A percentile compares a stretch with the other conserved stretches of the same genome.
Evolutionary conservation across 345 rosid genomes (phyloP).

Genomic region (Ricinus communis): DNA sequence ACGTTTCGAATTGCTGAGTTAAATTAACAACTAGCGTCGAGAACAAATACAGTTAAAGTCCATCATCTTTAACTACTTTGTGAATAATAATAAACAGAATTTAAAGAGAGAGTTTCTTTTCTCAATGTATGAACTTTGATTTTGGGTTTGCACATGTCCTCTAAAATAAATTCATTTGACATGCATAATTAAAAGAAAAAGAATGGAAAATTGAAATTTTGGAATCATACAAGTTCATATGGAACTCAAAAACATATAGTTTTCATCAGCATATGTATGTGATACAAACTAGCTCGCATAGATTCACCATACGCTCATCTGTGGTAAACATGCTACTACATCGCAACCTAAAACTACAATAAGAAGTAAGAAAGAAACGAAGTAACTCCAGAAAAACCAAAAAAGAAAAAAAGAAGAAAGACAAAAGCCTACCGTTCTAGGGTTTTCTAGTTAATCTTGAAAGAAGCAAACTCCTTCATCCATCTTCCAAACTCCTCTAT

Average conservation of each 20-base stretch:
- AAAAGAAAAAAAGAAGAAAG: background rate
- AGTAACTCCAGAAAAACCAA: background rate
- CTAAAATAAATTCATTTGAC: background rate
- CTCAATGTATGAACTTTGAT: background rate
- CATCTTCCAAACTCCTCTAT: slow-evolving; percentile 6
- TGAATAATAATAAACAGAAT: no score
- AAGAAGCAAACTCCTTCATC: slow-evolving; percentile 5
- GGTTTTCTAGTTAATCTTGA: slow-evolving; percentile 30
- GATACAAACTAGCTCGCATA: slow-evolving; percentile 22
- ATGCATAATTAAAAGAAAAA: no score
- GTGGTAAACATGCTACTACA: slow-evolving; percentile 25
- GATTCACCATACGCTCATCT: slow-evolving; percentile 23
- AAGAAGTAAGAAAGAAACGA: slow-evolving; percentile 10
- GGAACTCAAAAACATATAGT: background rate
- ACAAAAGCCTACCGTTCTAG: slow-evolving; percentile 28
- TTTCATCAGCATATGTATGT: slow-evolving; percentile 15
- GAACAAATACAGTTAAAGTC: background rate
- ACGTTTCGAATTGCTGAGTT: background rate
- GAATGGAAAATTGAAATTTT: no score
- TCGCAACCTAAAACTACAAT: slow-evolving; percentile 7
- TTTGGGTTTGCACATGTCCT: background rate
- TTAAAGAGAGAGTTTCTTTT: no score
- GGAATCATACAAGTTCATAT: background rate
- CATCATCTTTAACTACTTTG: background rate
- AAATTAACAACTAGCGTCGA: background rate